Percentiles rank a stretch among this genome's conserved stretches.
phyloP scores from a whole-genome alignment of 495 filamentous ascomycete species.

The Rhypophila decipiens region DNA sequence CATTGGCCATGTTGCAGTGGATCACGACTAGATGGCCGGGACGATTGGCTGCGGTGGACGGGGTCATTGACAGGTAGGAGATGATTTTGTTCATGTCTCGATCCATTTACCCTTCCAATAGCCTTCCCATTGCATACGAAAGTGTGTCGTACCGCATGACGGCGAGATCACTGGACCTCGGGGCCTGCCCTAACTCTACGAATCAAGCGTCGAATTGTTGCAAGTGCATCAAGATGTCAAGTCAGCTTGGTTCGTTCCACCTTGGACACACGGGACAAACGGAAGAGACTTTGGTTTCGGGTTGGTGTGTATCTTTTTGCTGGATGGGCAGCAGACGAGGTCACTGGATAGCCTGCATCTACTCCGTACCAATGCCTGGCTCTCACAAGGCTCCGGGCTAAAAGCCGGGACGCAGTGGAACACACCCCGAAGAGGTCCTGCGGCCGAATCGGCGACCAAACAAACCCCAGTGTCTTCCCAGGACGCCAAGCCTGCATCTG shows the following conservation, averaged over 20 bases:
- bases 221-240: slow-evolving; percentile 30
- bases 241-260: slow-evolving; percentile 1
- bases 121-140: slow-evolving; percentile 2
- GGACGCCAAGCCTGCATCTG: slow-evolving; percentile 16
- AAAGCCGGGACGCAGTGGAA: slow-evolving; percentile 27
- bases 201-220: slow-evolving; percentile 18
- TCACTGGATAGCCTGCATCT: slow-evolving; percentile 16
- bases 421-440: slow-evolving; percentile 27
- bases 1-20: slow-evolving; percentile 66
- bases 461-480: slow-evolving; percentile 4
- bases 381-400: slow-evolving; percentile 20
- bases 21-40: slow-evolving; percentile 64
- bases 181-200: slow-evolving; percentile 11
- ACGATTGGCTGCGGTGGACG: slow-evolving; percentile 63
- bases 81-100: slow-evolving; percentile 19
- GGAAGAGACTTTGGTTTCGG: background rate
- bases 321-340: slow-evolving; percentile 2
- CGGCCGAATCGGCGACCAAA: slow-evolving; percentile 33
- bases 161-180: slow-evolving; percentile 34
- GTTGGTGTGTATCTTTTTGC: background rate
- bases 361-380: slow-evolving; percentile 18
- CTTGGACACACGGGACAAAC: background rate
- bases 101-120: slow-evolving; percentile 1
- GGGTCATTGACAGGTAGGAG: slow-evolving; percentile 83
- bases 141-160: slow-evolving; percentile 33